Base-by-base conservation (phyloP, 2,329 filamentous ascomycete species). In the Penicillium fuscoglaucum region DNA sequence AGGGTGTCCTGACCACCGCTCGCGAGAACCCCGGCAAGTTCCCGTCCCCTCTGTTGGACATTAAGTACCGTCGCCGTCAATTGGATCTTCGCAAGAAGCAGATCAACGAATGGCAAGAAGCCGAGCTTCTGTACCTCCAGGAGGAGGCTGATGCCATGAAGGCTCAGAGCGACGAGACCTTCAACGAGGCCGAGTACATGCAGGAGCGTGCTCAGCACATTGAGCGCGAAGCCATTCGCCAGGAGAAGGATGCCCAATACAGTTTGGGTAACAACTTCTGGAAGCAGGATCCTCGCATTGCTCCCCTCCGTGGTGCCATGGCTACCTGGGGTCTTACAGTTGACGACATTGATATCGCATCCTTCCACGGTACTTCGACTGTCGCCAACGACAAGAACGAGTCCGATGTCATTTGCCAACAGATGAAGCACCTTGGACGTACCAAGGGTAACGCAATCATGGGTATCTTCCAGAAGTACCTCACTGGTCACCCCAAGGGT, bases 321-420 rank as follows among this genome's bases (percentile, higher is more conserved):
- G 96, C 95, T 50, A 98, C 93, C 12, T 99, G 95, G 95, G 95
- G 93, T 74, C 88, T 99, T 56, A 98, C 93, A 10, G 91, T 99
- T 64, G 95, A 99, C 72, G 95, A 99, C 70, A 86, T 99, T 37
- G 90, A 84, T 67, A 91, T 99, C 62, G 93, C 93, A 17, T 98
- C 93, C 17, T 98, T 98, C 90, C 95, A 99, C 81, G 95, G 95
- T 70, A 99, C 95, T 39, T 98, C 93, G 1, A 99, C 95, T 66
- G 92, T 96, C 72, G 95, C 95, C 66, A 99, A 99, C 77, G 95
- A 99, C 83, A 98, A 97, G 88, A 99, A 99, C 79, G 95, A 99
- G 78, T 98, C 95, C 19, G 93, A 93, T 54, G 95, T 97, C 72
- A 90, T 99, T 69, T 97, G 93, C 83, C 87, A 97, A 76, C 96